These are phyloP conservation scores for Hypoxylon intermedium DNA, from an alignment of 495 filamentous ascomycete species.

Conservation along the genomic window DNA sequence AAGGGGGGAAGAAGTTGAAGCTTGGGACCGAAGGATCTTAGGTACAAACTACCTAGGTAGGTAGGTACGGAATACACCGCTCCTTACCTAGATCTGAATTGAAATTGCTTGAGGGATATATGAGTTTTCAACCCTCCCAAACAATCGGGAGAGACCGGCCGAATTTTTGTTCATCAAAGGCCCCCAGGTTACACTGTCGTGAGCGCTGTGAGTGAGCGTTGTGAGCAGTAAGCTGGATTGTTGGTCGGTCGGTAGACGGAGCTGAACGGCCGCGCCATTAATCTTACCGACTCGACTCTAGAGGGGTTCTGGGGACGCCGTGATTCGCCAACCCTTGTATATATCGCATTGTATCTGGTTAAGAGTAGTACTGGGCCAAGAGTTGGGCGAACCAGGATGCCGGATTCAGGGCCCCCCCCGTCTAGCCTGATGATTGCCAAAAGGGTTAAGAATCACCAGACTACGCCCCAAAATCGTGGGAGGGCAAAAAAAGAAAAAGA, in stretches of 20 bases:
- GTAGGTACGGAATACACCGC: too few relatives aligned
- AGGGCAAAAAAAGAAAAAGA: slow-evolving; percentile 4
- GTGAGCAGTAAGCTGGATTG: not conserved
- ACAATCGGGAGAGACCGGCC: too few relatives aligned
- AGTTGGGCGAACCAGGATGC: slow-evolving; percentile 34
- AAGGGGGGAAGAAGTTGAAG: too few relatives aligned
- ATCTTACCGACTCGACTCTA: not conserved
- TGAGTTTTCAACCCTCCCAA: too few relatives aligned
- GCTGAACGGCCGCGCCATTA: not conserved
- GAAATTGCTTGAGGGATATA: too few relatives aligned
- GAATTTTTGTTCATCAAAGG: too few relatives aligned
- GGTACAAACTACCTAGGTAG: too few relatives aligned
- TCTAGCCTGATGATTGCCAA: slow-evolving; percentile 28
- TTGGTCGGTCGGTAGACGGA: slow-evolving; percentile 8
- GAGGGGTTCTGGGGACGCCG: slow-evolving; percentile 14
- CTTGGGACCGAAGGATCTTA: too few relatives aligned
- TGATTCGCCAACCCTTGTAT: slow-evolving; percentile 22
- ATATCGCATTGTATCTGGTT: not conserved
- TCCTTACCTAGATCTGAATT: too few relatives aligned
- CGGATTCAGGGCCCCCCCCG: slow-evolving; percentile 33
- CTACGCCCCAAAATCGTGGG: slow-evolving; percentile 16
- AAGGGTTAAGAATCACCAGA: slow-evolving; percentile 23
- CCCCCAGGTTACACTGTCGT: too few relatives aligned
- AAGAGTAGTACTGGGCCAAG: slow-evolving; percentile 18
- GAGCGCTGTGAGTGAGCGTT: too few relatives aligned